phyloP scores from a whole-genome alignment of 2,329 filamentous ascomycete genomes.

The Neonectria neomacrospora region DNA sequence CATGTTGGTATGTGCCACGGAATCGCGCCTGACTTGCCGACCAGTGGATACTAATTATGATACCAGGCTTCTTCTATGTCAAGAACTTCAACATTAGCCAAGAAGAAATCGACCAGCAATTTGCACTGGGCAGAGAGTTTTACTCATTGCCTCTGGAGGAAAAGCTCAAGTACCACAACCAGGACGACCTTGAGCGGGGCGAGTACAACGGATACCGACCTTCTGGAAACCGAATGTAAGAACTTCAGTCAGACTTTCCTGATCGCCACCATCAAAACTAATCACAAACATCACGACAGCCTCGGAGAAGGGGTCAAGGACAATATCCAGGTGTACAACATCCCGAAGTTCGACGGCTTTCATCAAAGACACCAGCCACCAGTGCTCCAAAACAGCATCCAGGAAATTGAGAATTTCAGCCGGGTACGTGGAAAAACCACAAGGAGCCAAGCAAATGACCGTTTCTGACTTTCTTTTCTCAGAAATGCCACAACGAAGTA shows the following conservation, averaged over 20 bases:
- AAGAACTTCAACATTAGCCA: conserved; percentile 69
- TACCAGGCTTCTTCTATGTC: conserved; percentile 66
- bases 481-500: conserved; percentile 59
- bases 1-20: background rate
- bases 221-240: conserved; percentile 47
- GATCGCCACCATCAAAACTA: background rate
- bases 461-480: background rate
- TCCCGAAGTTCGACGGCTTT: background rate
- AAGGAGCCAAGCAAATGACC: background rate
- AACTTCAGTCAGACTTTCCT: background rate
- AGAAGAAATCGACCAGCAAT: conserved; percentile 67
- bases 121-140: conserved; percentile 67
- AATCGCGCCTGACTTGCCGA: background rate
- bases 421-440: background rate
- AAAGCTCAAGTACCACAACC: conserved; percentile 63
- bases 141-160: conserved; percentile 63
- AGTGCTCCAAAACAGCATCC: background rate
- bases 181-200: conserved; percentile 57
- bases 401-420: background rate
- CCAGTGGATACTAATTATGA: background rate
- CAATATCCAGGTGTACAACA: background rate
- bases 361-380: background rate
- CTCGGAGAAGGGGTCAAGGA: background rate
- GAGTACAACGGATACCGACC: conserved; percentile 67
- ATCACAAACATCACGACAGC: background rate